Base-by-base conservation (phyloP, 2,329 filamentous ascomycete genomes). In the Daldinia sp. region DNA sequence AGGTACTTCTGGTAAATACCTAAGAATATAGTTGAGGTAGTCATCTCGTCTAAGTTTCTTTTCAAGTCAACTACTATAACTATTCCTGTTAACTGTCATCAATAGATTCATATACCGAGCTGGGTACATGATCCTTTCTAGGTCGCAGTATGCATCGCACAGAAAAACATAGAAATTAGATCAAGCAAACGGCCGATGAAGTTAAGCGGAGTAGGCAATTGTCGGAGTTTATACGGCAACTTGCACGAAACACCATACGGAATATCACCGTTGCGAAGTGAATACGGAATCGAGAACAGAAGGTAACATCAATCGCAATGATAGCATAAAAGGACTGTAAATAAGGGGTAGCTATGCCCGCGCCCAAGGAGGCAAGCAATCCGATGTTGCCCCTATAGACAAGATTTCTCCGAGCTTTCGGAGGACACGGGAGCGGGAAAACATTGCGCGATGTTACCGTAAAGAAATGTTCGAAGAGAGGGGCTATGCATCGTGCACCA, bases 241-340 rank as follows among this genome's bases (percentile, higher is more conserved):
- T 48, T 26, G 12, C 12, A 13, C 20, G 6, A 48, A 26, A 26
- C 12, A 2, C 20, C 5, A 2, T 48, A 59, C 23, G 30, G 26
- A 26, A 10, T 26, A 48, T 48, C 13, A 15, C 44, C 13, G 23
- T 28, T 26, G 10, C 33, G 46, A 58, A 28, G 28, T 50, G 33
- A 59, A 58, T 65, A 44, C 58, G 53, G 12, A 56, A 63, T 48
- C 42, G 13, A 6, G 28, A 37, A 33, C 35, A n/a, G 18, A 39
- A 68, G 6, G 42, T 50, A 61, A 39, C 23, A 35, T 41, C 20
- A 48, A 28, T 23, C 15, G 50, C 28, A 44, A 44, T 46, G 10
- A 12, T 42, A 39, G 48, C 18, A 48, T 48, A 46, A 30, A 7
- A 37, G 4, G 35, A 9, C 30, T 10, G 35, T 4, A 48, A 48